Evolutionary conservation across 2,329 filamentous ascomycete genomes (phyloP), one percentile per base, ranked within the genome.

Genomic region (Myrmaecium sp.): DNA sequence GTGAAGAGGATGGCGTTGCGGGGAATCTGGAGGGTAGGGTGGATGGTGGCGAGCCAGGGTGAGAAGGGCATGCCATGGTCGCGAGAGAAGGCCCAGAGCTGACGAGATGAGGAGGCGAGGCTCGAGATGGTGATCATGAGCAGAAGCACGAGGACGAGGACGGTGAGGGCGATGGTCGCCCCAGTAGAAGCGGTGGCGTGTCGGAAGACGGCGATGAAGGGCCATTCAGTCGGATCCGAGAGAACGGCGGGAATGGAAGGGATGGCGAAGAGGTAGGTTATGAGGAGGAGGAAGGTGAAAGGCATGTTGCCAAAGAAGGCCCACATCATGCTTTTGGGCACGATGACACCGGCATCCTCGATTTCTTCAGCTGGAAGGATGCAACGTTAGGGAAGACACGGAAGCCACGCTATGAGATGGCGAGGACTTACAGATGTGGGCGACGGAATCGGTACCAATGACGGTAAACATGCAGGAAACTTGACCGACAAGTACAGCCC

Each of bases 401-500:
- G 10, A 7, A 29, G 19, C 25, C 6, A 10, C 9, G 6, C 14
- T 14, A 10, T 11, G 11, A 7, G 19, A 15, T 21, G 4, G 6
- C 13, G 15, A 11, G 3, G 8, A 25, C 31, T 30, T 20, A 33
- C 31, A 34, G 26, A 35, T 33, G 14, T 33, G 31, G 10, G 31
- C 31, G 4, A 31, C 25, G 14, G 24, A 25, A 15, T 33, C 31
- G 2, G 31, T 31, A 10, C 25, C 17, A 11, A 27, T 9, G 17
- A 30, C 4, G n/a, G 6, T n/a, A 6, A 12, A 3, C 6, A 25
- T 27, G 6, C 11, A 30, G 2, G 51, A 52, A 6, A 57, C 39
- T 23, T 57, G 52, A 7, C 55, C 56, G 4, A 55, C 47, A 36
- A 58, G 47, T 2, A 53, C 36, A 5, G 48, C 37, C 13, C 55